Base-by-base conservation (phyloP, 1,284 basidiomycete species). In the Agaricales sp. region DNA sequence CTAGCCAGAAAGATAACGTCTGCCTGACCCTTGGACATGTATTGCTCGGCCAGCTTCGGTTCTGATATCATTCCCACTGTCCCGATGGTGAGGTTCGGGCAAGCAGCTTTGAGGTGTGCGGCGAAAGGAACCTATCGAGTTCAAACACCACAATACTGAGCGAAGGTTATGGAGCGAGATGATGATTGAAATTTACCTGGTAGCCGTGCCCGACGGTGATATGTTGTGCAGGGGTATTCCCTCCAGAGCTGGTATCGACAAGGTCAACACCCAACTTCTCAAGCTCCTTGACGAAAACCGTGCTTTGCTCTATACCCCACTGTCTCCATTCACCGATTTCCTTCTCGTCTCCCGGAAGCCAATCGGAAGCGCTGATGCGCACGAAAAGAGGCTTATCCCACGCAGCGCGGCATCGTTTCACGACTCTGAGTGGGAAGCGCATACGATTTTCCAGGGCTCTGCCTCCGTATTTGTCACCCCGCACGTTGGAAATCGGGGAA, bases 281-380 rank as follows among this genome's bases (percentile, higher is more conserved):
- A 53, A 90, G 61, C 61, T 80, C 72, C 20, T 70, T 71, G 2
- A 73, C 71, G 43, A 81, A 69, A 41, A 80, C 57, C 30, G 71
- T 82, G 58, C 75, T 85, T 64, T 92, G 87, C 62, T 89, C 82
- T 47, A 88, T 70, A 12, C 87, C 88, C 84, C 87, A 90, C 48
- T 77, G 71, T 50, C 67, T 72, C 77, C 78, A 87, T 48, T 67
- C 63, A 16, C 77, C 80, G 20, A 76, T 65, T 20, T 69, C 70
- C 55, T 74, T 70, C 59, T 87, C 84, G 1, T 79, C 77, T 0
- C 78, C 77, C 51, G 82, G 79, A n/a, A 79, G 78, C 85, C 85
- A 91, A 55, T 92, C 87, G 2, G 73, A 75, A 6, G 83, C 87
- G 54, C 79, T 82, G 51, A 92, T 71, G 47, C 87, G 74, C 47